These are phyloP conservation scores for Pythium volutum DNA, from an alignment of 352 stramenopile genomes.

Conservation along the genomic window DNA sequence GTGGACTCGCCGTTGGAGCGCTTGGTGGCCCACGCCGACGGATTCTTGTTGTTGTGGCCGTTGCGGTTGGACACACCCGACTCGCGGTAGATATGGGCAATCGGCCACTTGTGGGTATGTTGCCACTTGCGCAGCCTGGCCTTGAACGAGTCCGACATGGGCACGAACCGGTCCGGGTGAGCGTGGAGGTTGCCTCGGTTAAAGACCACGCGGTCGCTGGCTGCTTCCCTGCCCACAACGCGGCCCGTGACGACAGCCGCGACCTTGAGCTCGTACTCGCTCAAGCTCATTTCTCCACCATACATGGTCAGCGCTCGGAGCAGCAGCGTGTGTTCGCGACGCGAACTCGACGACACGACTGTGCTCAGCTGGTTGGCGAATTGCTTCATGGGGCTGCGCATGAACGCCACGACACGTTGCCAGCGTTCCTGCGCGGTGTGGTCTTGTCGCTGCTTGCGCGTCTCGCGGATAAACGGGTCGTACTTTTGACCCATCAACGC, in stretches of 20 bases:
- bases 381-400: slow-evolving; percentile 12
- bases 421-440: slow-evolving; percentile 38
- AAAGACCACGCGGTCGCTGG: slow-evolving; percentile 38
- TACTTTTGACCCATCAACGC: slow-evolving; percentile 52
- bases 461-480: slow-evolving; percentile 38
- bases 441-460: slow-evolving; percentile 38
- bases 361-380: slow-evolving; percentile 28
- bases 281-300: slow-evolving; percentile 22
- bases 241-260: slow-evolving; percentile 49
- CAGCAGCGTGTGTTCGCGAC: slow-evolving; percentile 46
- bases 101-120: slow-evolving; percentile 11
- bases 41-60: slow-evolving; percentile 43
- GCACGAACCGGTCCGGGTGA: slow-evolving; percentile 34
- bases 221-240: not conserved
- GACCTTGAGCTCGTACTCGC: slow-evolving; percentile 51
- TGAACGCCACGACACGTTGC: slow-evolving; percentile 18
- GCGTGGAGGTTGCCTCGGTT: slow-evolving; percentile 59
- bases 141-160: slow-evolving; percentile 12
- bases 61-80: slow-evolving; percentile 33
- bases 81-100: slow-evolving; percentile 45
- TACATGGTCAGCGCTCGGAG: slow-evolving; percentile 42
- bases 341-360: slow-evolving; percentile 24
- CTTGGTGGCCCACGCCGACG: slow-evolving; percentile 32
- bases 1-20: slow-evolving; percentile 17
- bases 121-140: slow-evolving; percentile 13